Conservation (phyloP, 345 rosid species). For the Stellera chamaejasme region DNA sequence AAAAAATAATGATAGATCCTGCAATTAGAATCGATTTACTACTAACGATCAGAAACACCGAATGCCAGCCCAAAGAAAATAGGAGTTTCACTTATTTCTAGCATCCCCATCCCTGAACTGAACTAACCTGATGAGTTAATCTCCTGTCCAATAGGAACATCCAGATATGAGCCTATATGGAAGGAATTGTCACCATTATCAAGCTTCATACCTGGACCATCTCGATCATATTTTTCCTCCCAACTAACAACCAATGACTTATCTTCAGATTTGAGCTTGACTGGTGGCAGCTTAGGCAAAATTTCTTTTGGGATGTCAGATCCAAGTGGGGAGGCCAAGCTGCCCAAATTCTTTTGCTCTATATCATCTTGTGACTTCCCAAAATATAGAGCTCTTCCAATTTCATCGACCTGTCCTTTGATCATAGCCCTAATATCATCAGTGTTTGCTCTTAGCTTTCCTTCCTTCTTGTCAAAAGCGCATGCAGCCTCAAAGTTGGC, state of each 20-base stretch:
- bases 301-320: conserved; percentile 71
- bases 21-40: no score
- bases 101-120: background rate
- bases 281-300: conserved; percentile 92
- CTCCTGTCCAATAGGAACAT: conserved; percentile 95
- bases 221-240: conserved; percentile 82
- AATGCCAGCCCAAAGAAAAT: no score
- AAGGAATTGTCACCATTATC: conserved; percentile 53
- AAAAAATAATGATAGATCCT: no score
- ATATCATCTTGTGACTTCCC: conserved; percentile 49
- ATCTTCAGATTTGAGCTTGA: conserved; percentile 91
- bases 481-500: conserved; percentile 30
- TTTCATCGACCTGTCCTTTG: conserved; percentile 88
- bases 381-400: conserved; percentile 69
- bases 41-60: no score
- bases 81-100: no score
- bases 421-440: conserved; percentile 48
- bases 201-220: conserved; percentile 48
- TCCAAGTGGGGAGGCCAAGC: conserved; percentile 43
- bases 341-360: conserved; percentile 40
- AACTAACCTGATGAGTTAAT: conserved; percentile 79
- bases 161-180: conserved; percentile 79
- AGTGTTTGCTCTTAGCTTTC: conserved; percentile 48
- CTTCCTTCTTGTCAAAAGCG: conserved; percentile 51
- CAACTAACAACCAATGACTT: conserved; percentile 59